Base-by-base conservation (phyloP, 345 rosid genomes). In the Arabis alpina region DNA sequence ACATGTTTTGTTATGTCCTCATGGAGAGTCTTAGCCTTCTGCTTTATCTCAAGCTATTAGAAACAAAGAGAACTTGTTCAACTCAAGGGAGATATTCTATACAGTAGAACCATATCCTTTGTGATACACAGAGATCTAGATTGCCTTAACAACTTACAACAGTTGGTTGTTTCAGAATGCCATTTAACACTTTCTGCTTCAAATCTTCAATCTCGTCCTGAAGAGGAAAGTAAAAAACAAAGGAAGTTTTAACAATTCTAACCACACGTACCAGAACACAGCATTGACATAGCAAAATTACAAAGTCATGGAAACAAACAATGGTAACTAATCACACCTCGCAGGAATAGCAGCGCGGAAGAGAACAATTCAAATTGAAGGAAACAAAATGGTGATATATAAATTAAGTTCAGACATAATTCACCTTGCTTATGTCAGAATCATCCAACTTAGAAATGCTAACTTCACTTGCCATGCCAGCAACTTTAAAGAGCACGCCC, bases 1-100 rank as follows among this genome's bases (percentile, higher is more conserved):
- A 75, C 79, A 69, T 75, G 79, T 62, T 63, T 68, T 30, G 79
- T 69, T 37, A 75, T 62, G 14, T 75, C 79, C 10, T 41, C 66
- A 63, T 75, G 79, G 32, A 75, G 79, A 40, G 44, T 52, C 60
- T 61, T 62, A 16, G 79, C 74, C 54, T 75, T 68, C 54, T 54
- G 6, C 59, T 69, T 36, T 70, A 76, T 76, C 66, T 76, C 71
- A 32, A 44, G 53, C 79, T 70, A 47, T 57, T 23, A 10, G 6
- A 15, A 23, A 36, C 16, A 66, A 11, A 60, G 61, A 51, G 28
- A 10, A 24, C 3, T 64, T 5, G n/a, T 1, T 27, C 54, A 30
- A 5, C 54, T 71, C 28, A 59, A 27, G n/a, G 11, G 27, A 16
- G 8, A 41, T 3, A 48, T 25, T 16, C n/a, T 7, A 71, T 12